Evolutionary conservation across 129 eudicot genomes (phyloP), one percentile per base, ranked within the genome.

Genomic region (Ambrosia artemisiifolia): DNA sequence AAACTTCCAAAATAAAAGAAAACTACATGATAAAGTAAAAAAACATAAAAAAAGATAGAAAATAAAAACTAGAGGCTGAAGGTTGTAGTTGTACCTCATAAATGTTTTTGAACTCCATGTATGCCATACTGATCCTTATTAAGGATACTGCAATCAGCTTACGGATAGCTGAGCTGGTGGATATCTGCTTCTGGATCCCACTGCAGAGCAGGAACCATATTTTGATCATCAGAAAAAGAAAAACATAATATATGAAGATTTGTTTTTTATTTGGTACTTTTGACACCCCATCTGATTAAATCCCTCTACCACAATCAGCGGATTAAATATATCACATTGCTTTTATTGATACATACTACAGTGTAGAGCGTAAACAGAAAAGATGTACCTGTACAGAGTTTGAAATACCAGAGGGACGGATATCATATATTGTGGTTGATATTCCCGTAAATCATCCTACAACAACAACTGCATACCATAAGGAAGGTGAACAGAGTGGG

Each of bases 401-500:
- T 94, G 91, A 83, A 75, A 90, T 43, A 94, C 96, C 69, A 94
- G 73, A 54, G 99, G 99, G 85, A 94, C 99, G 67, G 97, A 85
- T 61, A 94, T 84, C 80, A 90, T 77, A 75, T 88, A 90, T 43
- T 90, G 82, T 55, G 99, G 99, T 75, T 90, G 97, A 81, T 90
- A 85, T 34, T 79, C 80, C 24, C 75, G 81, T 85, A 94, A 83
- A 86, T 94, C 99, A 73, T 94, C 99, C 99, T 94, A 83, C 79
- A 76, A 69, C 44, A 71, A 84, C 44, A 81, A 30, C 19, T 49
- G 28, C 3, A 65, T 24, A 73, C 56, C 11, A 72, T 63, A 56
- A 70, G 57, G 78, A 34, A 55, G 38, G 70, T 34, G 69, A 55
- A 47, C 44, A 18, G 49, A 19, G 51, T 51, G 54, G 50, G 72